phyloP scores from a whole-genome alignment of 148 eudicot species.

The Gaultheria prostrata region DNA sequence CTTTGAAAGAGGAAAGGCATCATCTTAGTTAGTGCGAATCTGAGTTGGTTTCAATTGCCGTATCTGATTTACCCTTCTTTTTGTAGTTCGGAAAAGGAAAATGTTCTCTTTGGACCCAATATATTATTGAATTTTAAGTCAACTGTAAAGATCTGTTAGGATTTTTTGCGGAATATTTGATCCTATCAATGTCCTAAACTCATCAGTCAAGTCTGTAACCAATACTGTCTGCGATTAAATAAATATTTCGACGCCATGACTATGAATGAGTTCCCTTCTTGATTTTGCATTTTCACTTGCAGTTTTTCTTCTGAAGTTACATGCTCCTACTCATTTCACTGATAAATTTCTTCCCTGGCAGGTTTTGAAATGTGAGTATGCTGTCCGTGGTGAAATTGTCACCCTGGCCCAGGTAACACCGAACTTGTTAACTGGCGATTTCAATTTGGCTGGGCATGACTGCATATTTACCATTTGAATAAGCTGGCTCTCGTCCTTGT shows the following conservation, averaged over 20 bases:
- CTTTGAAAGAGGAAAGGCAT: background rate
- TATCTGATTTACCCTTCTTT: background rate
- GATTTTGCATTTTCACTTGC: background rate
- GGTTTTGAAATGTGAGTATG: conserved; percentile 89
- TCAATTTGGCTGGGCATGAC: background rate
- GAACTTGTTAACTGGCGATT: background rate
- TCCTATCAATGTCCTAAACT: background rate
- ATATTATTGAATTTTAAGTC: no score
- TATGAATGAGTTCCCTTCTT: background rate
- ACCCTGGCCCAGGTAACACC: conserved; percentile 62
- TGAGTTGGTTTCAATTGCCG: background rate
- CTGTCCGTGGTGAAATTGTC: conserved; percentile 94
- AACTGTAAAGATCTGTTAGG: background rate
- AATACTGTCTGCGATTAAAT: background rate
- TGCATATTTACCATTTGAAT: background rate
- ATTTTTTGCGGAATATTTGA: background rate
- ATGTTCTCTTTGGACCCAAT: background rate
- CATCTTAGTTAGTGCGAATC: background rate
- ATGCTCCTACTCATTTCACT: background rate
- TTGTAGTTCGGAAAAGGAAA: background rate
- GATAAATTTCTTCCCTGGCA: conserved; percentile 23
- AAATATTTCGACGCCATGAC: background rate
- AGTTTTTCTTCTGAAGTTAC: background rate
- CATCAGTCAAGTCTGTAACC: background rate
- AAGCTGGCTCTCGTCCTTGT: background rate